Conservation (phyloP, 2,329 filamentous ascomycete species). For the Fusarium floridanum region DNA sequence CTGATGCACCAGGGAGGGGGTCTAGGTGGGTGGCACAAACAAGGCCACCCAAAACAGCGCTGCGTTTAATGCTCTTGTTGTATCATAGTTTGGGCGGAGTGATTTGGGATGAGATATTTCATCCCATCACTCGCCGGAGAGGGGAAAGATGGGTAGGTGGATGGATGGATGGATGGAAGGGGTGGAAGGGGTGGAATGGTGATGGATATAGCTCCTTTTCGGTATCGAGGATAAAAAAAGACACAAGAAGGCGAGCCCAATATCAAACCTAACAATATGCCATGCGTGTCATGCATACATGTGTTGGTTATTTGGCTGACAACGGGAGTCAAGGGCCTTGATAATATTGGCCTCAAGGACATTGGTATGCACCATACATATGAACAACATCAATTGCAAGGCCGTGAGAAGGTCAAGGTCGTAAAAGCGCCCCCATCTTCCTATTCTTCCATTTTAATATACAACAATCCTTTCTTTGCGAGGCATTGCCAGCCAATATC, state of each 20-base stretch:
- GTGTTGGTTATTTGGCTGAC: background rate
- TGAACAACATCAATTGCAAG: constrained; percentile 36
- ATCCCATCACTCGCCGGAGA: background rate
- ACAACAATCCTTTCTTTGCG: constrained; percentile 29
- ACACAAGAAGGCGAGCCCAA: constrained; percentile 26
- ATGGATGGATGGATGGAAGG: constrained; percentile 7
- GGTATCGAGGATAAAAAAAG: constrained; percentile 12
- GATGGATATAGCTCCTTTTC: constrained; percentile 16
- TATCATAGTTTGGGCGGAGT: constrained; percentile 29
- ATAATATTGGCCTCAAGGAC: background rate
- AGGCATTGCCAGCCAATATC: constrained; percentile 23
- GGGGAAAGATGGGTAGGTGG: constrained; percentile 6
- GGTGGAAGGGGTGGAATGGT: constrained; percentile 2
- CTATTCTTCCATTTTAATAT: constrained; percentile 37
- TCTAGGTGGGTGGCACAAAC: background rate
- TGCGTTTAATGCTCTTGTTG: constrained; percentile 33
- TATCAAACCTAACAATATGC: background rate
- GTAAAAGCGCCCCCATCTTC: constrained; percentile 16
- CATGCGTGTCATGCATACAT: background rate
- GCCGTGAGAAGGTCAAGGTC: constrained; percentile 34
- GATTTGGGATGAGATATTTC: background rate
- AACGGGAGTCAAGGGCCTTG: background rate
- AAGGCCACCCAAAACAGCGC: background rate
- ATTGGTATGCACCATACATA: background rate
- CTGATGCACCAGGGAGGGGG: constrained; percentile 8